phyloP scores from a whole-genome alignment of 257 asterid species.

The Forsythia viridissima region DNA sequence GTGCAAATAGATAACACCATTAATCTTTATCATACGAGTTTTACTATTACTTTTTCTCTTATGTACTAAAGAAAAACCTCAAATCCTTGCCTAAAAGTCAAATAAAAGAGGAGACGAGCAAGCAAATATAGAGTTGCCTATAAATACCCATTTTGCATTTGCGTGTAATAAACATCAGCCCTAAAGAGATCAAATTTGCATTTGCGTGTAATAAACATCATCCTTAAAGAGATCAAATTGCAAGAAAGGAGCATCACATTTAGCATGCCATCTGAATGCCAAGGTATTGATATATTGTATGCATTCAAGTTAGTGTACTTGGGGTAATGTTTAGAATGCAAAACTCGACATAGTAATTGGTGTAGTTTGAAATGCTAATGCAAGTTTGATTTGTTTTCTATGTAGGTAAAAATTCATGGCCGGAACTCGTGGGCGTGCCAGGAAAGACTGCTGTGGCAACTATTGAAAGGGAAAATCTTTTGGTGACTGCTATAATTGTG shows the following conservation, averaged over 20 bases:
- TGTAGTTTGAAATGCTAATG: too few relatives aligned
- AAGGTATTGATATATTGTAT: not conserved
- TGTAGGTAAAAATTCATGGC: slow-evolving; percentile 39
- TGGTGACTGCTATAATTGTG: slow-evolving; percentile 22
- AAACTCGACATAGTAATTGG: too few relatives aligned
- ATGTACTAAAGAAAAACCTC: too few relatives aligned
- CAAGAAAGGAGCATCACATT: not conserved
- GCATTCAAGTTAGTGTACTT: too few relatives aligned
- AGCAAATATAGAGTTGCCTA: too few relatives aligned
- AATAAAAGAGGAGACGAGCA: too few relatives aligned
- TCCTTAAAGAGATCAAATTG: not conserved
- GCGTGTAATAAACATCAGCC: not conserved
- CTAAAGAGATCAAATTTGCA: not conserved
- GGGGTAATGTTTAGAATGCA: too few relatives aligned
- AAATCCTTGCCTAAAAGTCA: too few relatives aligned
- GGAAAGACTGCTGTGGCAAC: slow-evolving; percentile 14
- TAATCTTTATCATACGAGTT: too few relatives aligned
- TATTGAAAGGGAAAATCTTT: slow-evolving; percentile 28
- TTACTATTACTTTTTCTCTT: too few relatives aligned
- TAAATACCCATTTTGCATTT: not conserved
- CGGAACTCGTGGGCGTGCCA: slow-evolving; percentile 30
- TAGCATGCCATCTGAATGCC: not conserved
- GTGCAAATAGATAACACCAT: too few relatives aligned
- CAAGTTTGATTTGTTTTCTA: not conserved
- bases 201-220: not conserved